Evolutionary conservation across 306 rosid species (phyloP), one percentile per base, ranked within the genome.

Genomic region (Rosa multiflora): DNA sequence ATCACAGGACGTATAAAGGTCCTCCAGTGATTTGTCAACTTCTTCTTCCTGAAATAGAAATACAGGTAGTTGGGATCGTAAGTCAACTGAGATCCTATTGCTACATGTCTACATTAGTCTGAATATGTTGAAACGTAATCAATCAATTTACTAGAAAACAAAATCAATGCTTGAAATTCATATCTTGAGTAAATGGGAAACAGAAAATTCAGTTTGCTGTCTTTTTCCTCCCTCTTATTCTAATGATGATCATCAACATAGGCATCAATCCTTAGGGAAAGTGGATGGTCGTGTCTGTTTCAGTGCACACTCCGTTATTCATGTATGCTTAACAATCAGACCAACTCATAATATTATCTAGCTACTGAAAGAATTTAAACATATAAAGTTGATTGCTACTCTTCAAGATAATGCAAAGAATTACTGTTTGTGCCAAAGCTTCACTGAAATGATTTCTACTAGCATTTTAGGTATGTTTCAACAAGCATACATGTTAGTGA

Each of bases 11-110:
- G 89, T 78, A 95, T 85, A 69, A 80, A 92, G 84, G 69, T 90
- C 87, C 92, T 88, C 99, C 98, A 95, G 49, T 91, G 96, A 85
- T 89, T 89, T 13, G 99, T 91, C 88, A 92, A 74, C 84, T 87
- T 94, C 86, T 86, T 88, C 89, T 88, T 94, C 90, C 97, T 94
- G 78, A 77, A 81, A 70, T 44, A 35, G 79, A 82, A 55, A 71
- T 74, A 79, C 58, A 79, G 72, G 71, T 77, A 80, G 66, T 79
- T 75, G 76, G 55, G 70, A 75, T 66, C 67, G 78, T 35, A 48
- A 44, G 42, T 56, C 20, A 61, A 52, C 71, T 44, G 64, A 72
- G 76, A 53, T 6, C 8, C 75, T 58, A 71, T 78, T 23, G 69
- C 72, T 29, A 29, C 42, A 59, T 67, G 72, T 67, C 39, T 64